A percentile compares a stretch with the other conserved stretches of the same genome.
phyloP scores from a whole-genome alignment of 164 flowering plant genomes.

The Piper longum region DNA sequence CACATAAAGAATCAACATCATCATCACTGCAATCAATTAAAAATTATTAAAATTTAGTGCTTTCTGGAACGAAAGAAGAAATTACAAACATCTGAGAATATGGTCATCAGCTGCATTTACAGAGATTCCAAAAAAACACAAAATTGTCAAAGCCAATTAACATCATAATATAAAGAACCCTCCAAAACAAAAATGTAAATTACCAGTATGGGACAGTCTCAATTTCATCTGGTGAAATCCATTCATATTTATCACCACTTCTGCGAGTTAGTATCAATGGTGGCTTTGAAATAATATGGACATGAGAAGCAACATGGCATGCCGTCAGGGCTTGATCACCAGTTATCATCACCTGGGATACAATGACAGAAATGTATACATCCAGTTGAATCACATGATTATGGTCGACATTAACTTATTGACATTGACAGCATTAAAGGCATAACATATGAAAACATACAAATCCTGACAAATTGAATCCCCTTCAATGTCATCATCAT shows the following conservation, averaged over 20 bases:
- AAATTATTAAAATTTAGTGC: background rate
- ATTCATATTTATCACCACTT: slow-evolving; percentile 33
- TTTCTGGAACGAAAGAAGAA: background rate
- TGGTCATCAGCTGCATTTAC: background rate
- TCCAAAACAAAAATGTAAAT: background rate
- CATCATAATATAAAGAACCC: background rate
- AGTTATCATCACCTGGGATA: slow-evolving; percentile 78
- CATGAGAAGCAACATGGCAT: slow-evolving; percentile 95
- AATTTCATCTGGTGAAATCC: slow-evolving; percentile 89
- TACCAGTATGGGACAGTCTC: slow-evolving; percentile 43
- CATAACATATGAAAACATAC: background rate
- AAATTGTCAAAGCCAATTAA: background rate
- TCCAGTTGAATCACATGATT: background rate
- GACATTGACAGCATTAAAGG: background rate
- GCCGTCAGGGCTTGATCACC: slow-evolving; percentile 99
- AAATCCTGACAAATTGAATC: no score
- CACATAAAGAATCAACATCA: slow-evolving; percentile 64
- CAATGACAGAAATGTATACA: slow-evolving; percentile 3
- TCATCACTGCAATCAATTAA: slow-evolving; percentile 28
- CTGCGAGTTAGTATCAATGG: slow-evolving; percentile 50
- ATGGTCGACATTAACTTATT: no score
- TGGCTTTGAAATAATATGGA: slow-evolving; percentile 77
- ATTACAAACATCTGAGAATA: background rate
- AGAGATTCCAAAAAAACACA: background rate
- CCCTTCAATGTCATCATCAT: background rate